These are phyloP conservation scores for Singerocomus rubriflavus DNA, from an alignment of 1,284 basidiomycete species.

Conservation along the genomic window DNA sequence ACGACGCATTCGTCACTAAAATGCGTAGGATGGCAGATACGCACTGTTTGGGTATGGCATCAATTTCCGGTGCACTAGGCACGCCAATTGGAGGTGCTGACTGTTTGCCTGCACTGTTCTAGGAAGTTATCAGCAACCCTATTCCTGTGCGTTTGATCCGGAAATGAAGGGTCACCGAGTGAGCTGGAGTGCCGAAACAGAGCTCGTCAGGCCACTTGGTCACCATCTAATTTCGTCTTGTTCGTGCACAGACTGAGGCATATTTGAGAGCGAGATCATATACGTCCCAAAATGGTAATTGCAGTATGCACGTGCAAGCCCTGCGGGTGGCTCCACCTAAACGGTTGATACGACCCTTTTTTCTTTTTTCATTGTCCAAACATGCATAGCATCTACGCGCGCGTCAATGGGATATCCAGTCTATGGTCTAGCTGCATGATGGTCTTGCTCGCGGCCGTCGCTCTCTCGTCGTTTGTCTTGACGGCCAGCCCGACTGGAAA, in stretches of 20 bases:
- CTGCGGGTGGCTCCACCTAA: neutral
- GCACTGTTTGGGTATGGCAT: slow-evolving; percentile 19
- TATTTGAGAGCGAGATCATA: no score
- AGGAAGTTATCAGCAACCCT: slow-evolving; percentile 10
- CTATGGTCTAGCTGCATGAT: slow-evolving; percentile 78
- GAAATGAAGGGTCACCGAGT: slow-evolving; percentile 15
- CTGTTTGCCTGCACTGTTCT: slow-evolving; percentile 1
- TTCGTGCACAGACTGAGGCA: no score
- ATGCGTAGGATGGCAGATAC: slow-evolving; percentile 6
- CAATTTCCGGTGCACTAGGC: slow-evolving; percentile 25
- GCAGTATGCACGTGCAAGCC: slow-evolving; percentile 8
- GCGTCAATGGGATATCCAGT: slow-evolving; percentile 72
- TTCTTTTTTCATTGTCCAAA: neutral
- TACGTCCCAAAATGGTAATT: slow-evolving; percentile 5
- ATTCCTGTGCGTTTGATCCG: slow-evolving; percentile 1
- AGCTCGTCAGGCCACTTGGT: neutral
- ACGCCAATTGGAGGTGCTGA: slow-evolving; percentile 10
- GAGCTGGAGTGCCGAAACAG: no score
- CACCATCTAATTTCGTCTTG: no score
- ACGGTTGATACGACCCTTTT: neutral
- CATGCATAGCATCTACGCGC: slow-evolving; percentile 69
- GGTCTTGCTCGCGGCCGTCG: slow-evolving; percentile 69
- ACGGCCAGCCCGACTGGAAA: slow-evolving; percentile 55
- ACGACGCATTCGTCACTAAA: neutral
- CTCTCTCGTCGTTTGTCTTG: slow-evolving; percentile 68